phyloP scores from a whole-genome alignment of 73 alveolate species.

The Stentor coeruleus region DNA sequence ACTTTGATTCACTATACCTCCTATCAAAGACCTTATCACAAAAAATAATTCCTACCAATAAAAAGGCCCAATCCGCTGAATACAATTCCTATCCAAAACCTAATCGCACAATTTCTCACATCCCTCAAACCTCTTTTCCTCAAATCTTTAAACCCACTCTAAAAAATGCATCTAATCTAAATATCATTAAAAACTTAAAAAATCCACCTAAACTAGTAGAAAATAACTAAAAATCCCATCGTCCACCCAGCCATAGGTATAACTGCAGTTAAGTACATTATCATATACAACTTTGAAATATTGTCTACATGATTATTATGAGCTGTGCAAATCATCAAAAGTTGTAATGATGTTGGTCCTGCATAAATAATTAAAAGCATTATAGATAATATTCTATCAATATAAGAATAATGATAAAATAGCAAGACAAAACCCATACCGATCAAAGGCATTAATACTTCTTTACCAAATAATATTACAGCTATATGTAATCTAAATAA shows the following conservation, averaged over 20 bases:
- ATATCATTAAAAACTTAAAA: too few relatives aligned
- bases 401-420: not conserved
- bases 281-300: not conserved
- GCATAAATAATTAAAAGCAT: not conserved
- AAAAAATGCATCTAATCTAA: too few relatives aligned
- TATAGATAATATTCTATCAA: not conserved
- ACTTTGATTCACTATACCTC: too few relatives aligned
- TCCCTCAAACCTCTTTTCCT: too few relatives aligned
- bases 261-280: not conserved
- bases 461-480: not conserved
- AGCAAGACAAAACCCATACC: not conserved
- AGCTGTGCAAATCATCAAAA: not conserved
- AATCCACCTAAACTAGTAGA: too few relatives aligned
- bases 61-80: too few relatives aligned
- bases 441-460: not conserved
- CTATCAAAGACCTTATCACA: too few relatives aligned
- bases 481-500: slow-evolving; percentile 4
- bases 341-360: not conserved
- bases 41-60: too few relatives aligned
- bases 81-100: too few relatives aligned
- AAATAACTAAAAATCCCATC: not conserved
- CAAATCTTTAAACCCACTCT: too few relatives aligned
- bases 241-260: not conserved
- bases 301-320: not conserved
- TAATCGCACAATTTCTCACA: too few relatives aligned